Base-by-base conservation (phyloP, 352 stramenopile genomes). In the Globisporangium acanthophoron region DNA sequence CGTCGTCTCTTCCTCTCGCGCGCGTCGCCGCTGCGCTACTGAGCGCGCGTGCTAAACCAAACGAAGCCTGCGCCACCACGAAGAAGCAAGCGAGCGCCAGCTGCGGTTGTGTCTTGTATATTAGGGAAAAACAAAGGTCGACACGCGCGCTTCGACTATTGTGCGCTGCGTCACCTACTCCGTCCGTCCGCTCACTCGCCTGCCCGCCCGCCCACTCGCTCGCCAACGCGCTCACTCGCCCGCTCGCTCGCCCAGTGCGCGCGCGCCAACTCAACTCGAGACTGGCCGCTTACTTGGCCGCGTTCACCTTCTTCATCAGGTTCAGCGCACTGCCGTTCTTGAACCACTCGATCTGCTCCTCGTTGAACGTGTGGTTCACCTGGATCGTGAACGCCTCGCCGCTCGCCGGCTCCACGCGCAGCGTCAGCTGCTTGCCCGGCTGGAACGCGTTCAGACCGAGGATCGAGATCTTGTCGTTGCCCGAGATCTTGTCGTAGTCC, bases 321-420 rank as follows among this genome's bases (percentile, higher is more conserved):
- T 97, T 97, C 59, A 97, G 77, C 61, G 91, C 91, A 63, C 84
- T 96, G 71, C 91, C 91, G 70, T 92, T 78, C 83, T 97, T 95
- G 75, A 97, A 97, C 91, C 91, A 97, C 56, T 93, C 85, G 65
- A 97, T 97, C 74, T 97, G 91, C 74, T 97, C 88, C 60, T 95
- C 75, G 74, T 97, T 97, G 74, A 96, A 97, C 62, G 91, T 97
- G 79, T 97, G 91, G 74, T 97, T 97, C 52, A 97, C 87, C 67
- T 76, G 87, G 58, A 97, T 87, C 52, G 95, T 84, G 61, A 97
- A 97, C 33, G 78, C 27, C 31, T 67, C 73, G 59, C 85, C 84
- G 12, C 64, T 76, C 21, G 63, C 67, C 21, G 88, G 89, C 45
- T 74, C 81, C 52, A 97, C 85, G 48, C 82, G 75, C 52, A 97